phyloP scores from a whole-genome alignment of 2,329 filamentous ascomycete genomes.

The Colletotrichum sp. region DNA sequence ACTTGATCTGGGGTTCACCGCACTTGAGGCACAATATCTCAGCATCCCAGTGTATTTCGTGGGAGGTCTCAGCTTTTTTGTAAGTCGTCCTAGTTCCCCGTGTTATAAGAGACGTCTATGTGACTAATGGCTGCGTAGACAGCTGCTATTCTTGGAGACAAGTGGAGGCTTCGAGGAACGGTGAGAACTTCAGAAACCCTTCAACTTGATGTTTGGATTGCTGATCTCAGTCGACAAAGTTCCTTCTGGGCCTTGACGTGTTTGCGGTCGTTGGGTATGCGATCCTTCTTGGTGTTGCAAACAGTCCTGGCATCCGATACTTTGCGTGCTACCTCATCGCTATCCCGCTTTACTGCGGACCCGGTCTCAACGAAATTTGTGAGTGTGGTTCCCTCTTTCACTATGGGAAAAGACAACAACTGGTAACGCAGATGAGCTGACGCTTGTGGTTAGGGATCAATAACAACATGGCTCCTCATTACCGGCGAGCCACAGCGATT shows the following conservation, averaged over 20 bases:
- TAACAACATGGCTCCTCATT: conserved; percentile 49
- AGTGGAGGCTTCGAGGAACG: not conserved
- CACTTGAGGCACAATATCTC: conserved; percentile 54
- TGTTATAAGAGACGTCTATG: not conserved
- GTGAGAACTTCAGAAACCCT: not conserved
- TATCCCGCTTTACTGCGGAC: conserved; percentile 51
- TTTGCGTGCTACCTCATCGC: conserved; percentile 56
- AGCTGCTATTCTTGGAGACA: not conserved
- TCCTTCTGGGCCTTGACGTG: conserved; percentile 40
- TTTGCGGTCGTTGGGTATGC: conserved; percentile 54
- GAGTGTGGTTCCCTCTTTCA: not conserved
- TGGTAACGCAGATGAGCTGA: not conserved
- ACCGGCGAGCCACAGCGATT: conserved; percentile 48
- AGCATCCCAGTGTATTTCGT: conserved; percentile 61
- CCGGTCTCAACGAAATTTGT: conserved; percentile 54
- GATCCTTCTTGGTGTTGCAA: conserved; percentile 43
- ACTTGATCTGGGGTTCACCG: conserved; percentile 50
- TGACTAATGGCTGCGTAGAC: not conserved
- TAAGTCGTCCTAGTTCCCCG: not conserved
- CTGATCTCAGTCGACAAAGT: not conserved
- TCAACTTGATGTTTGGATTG: not conserved
- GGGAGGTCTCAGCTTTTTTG: conserved; percentile 49
- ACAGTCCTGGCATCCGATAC: conserved; percentile 47
- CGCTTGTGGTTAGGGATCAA: conserved; percentile 35
- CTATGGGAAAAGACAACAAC: not conserved